Evolutionary conservation across 2,329 filamentous ascomycete genomes (phyloP).

Genomic region (Xylaria sp.): DNA sequence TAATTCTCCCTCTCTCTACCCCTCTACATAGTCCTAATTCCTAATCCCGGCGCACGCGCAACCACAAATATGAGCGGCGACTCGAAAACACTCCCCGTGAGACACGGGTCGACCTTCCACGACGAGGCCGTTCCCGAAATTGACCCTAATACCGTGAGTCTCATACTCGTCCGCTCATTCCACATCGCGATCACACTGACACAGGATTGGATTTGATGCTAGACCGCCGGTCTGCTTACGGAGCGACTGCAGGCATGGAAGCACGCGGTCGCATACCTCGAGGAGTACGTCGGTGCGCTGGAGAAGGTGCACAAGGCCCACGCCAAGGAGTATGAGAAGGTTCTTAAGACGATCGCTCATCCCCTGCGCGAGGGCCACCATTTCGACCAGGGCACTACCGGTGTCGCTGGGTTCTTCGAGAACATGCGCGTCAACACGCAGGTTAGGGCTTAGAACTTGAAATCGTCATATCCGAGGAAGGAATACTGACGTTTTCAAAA

Average conservation of each 20-base stretch:
- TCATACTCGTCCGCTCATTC: not conserved
- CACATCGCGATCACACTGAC: conserved; percentile 4
- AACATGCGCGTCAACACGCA: conserved; percentile 89
- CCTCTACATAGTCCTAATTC: not conserved
- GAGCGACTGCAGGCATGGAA: conserved; percentile 95
- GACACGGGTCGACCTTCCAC: conserved; percentile 43
- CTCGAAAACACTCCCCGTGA: conserved; percentile 38
- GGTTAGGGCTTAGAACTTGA: conserved; percentile 34
- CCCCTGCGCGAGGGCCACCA: conserved; percentile 87
- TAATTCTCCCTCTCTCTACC: not conserved
- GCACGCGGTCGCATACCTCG: conserved; percentile 83
- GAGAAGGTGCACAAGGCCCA: conserved; percentile 82
- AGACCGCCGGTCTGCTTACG: conserved; percentile 75
- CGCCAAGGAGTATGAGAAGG: conserved; percentile 91
- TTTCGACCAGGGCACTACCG: conserved; percentile 85
- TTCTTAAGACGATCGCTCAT: conserved; percentile 84
- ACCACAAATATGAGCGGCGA: conserved; percentile 30
- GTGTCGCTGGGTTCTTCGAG: conserved; percentile 85
- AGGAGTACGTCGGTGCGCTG: conserved; percentile 79
- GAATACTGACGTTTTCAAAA: conserved; percentile 34
- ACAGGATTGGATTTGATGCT: conserved; percentile 7
- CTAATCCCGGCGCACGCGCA: not conserved
- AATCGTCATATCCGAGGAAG: too few relatives aligned
- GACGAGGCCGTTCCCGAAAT: conserved; percentile 56
- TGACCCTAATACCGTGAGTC: conserved; percentile 53